Base-by-base conservation (phyloP, 2,329 filamentous ascomycete species). In the Alternaria brassicicola region DNA sequence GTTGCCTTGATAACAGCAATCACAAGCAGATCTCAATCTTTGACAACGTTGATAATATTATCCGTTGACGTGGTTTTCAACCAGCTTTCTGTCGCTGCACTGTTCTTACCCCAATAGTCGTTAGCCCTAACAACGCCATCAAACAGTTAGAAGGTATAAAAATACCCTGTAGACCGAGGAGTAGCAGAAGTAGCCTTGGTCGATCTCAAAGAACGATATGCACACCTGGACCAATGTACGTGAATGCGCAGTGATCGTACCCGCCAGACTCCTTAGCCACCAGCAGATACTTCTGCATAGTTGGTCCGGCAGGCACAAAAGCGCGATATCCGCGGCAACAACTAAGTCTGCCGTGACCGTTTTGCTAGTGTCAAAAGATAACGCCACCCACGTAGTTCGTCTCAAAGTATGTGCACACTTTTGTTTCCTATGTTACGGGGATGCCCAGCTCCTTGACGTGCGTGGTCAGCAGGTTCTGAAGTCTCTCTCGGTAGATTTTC, bases 1-100 rank as follows among this genome's bases (percentile, higher is more conserved):
- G 52, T 28, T 12, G 52, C 17, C 15, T 19, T 30, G n/a, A 58
- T 42, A 19, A 55, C 38, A 7, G 33, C 54, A 10, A 38, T 38
- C 12, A 54, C 35, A 17, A 48, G 21, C 9, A 48, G 57, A 21
- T 56, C 52, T 53, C 57, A 60, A 17, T 47, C 54, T 17, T 55
- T 39, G 19, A 52, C 57, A 13, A 33, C 46, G 10, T 38, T 23
- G n/a, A 60, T 17, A 2, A 28, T 50, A n/a, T 52, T 52, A 53
- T 45, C 26, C 15, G 42, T 45, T 10, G 42, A 30, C 10, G 42
- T 45, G 9, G 25, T 45, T 30, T 45, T 45, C 7, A 26, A 45
- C 42, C 42, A 45, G n/a, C 26, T 45, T 12, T 45, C 42, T 9
- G 42, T 45, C 13, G n/a, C 42, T 12, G n/a, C 19, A 15, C 42